Evolutionary conservation across 2,329 filamentous ascomycete species (phyloP).

Genomic region (Xylariaceae sp.): DNA sequence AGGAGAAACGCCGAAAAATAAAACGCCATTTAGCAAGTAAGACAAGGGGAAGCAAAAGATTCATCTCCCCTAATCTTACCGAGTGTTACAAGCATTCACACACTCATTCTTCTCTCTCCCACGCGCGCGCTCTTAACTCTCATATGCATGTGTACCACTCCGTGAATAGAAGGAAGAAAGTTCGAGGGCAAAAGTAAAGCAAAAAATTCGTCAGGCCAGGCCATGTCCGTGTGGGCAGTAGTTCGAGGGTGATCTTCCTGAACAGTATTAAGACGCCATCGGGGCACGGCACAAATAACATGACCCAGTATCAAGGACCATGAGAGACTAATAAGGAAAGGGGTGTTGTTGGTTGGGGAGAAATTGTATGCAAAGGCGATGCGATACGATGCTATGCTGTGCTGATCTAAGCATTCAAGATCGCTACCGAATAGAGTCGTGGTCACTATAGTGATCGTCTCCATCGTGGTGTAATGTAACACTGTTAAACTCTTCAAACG

Average conservation of each 20-base stretch:
- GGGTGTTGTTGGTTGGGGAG: neutral
- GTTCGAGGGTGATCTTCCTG: constrained; percentile 13
- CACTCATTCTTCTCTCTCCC: constrained; percentile 10
- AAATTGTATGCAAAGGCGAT: neutral
- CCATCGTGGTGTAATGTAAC: constrained; percentile 96
- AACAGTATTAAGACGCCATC: constrained; percentile 19
- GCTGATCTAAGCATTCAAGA: neutral
- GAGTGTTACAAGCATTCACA: constrained; percentile 21
- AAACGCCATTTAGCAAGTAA: neutral
- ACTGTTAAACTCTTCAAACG: constrained; percentile 98
- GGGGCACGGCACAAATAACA: neutral
- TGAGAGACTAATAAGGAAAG: constrained; percentile 11
- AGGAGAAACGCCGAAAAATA: too few relatives aligned
- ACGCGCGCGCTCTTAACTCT: constrained; percentile 12
- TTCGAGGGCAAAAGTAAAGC: constrained; percentile 4
- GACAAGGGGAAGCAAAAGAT: neutral
- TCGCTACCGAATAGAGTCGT: constrained; percentile 22
- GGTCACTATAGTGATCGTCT: constrained; percentile 56
- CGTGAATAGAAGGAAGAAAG: constrained; percentile 15
- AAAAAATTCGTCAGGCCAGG: constrained; percentile 12
- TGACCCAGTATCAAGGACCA: neutral
- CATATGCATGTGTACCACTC: constrained; percentile 16
- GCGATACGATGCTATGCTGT: neutral
- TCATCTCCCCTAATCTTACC: constrained; percentile 21
- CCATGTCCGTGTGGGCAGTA: neutral